These are phyloP conservation scores for Pichia sp. DNA, from an alignment of 1,139 yeast species.

Conservation along the genomic window DNA sequence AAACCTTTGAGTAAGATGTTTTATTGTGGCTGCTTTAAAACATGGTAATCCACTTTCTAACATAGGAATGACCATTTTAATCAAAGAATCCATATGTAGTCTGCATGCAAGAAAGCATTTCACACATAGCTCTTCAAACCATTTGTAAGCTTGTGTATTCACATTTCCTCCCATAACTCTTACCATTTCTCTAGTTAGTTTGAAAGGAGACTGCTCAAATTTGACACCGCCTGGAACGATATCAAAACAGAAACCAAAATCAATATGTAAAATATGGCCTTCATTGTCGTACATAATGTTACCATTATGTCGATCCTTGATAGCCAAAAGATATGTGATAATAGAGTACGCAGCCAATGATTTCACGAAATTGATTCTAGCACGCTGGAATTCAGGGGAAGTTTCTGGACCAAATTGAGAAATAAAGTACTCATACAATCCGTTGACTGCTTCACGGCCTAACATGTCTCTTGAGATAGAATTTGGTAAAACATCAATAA, in stretches of 20 bases:
- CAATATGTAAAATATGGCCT: slow-evolving; percentile 93
- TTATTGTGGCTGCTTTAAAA: slow-evolving; percentile 81
- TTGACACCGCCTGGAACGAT: slow-evolving; percentile 98
- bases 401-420: slow-evolving; percentile 94
- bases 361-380: slow-evolving; percentile 87
- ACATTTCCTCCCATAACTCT: slow-evolving; percentile 88
- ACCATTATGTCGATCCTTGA: slow-evolving; percentile 98
- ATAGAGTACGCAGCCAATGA: slow-evolving; percentile 95
- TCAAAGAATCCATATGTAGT: slow-evolving; percentile 83
- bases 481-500: slow-evolving; percentile 94
- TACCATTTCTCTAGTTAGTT: slow-evolving; percentile 94
- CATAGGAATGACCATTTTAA: slow-evolving; percentile 88
- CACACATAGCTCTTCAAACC: slow-evolving; percentile 94
- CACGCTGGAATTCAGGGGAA: slow-evolving; percentile 83
- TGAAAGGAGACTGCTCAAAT: slow-evolving; percentile 96
- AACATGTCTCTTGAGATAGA: slow-evolving; percentile 96
- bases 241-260: slow-evolving; percentile 97
- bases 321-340: slow-evolving; percentile 84
- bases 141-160: slow-evolving; percentile 79
- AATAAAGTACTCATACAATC: slow-evolving; percentile 85
- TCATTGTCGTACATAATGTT: slow-evolving; percentile 96
- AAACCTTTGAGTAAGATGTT: slow-evolving; percentile 71
- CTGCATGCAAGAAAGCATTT: slow-evolving; percentile 89
- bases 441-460: slow-evolving; percentile 98
- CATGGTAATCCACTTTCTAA: slow-evolving; percentile 94